These are phyloP conservation scores for Clitoria ternatea DNA, from an alignment of 306 rosid genomes.

Conservation along the genomic window DNA sequence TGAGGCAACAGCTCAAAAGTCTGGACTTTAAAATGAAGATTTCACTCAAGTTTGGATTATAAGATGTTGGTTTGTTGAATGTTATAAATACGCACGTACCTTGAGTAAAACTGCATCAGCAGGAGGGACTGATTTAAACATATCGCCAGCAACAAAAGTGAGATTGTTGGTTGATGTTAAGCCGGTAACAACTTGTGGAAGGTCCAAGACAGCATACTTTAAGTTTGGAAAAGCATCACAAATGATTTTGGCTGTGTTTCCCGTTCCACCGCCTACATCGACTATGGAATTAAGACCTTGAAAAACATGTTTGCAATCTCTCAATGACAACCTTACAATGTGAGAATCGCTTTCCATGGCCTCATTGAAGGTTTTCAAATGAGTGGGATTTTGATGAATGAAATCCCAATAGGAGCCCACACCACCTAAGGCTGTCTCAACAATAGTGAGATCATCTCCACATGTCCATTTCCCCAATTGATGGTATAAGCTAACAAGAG, in stretches of 20 bases:
- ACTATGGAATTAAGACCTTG: neutral
- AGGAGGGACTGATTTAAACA: constrained; percentile 2
- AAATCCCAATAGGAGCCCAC: neutral
- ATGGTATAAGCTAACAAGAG: neutral
- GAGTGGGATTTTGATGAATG: neutral
- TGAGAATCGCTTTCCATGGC: constrained; percentile 17
- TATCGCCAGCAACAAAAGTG: constrained; percentile 1
- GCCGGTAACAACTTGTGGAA: neutral
- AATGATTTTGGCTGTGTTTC: neutral
- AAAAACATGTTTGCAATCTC: neutral
- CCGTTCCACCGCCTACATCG: constrained; percentile 19
- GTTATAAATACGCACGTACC: too few species aligned
- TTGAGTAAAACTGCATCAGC: constrained; percentile 12
- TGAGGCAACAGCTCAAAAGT: too few species aligned
- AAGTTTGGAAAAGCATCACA: neutral
- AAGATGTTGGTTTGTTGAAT: too few species aligned
- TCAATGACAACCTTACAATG: neutral
- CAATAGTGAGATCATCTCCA: neutral
- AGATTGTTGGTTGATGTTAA: neutral
- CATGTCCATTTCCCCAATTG: neutral
- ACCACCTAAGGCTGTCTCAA: neutral
- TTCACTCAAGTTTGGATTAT: too few species aligned
- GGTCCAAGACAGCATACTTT: neutral
- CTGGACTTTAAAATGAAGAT: too few species aligned
- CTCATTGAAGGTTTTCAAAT: constrained; percentile 4